These are phyloP conservation scores for Nymphaea thermarum DNA, from an alignment of 164 flowering plant genomes.

Conservation along the genomic window DNA sequence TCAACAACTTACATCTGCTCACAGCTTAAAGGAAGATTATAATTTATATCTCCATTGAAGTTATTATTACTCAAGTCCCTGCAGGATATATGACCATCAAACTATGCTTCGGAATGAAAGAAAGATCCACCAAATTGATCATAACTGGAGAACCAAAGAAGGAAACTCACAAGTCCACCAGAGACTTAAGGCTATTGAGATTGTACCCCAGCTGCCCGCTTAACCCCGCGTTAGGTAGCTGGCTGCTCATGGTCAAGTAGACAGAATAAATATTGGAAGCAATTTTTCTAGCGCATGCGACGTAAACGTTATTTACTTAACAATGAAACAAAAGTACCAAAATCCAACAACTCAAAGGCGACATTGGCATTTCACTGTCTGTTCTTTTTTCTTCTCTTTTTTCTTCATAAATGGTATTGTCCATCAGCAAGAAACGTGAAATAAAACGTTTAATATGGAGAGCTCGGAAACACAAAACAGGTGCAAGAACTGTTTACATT, in stretches of 20 bases:
- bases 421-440: too few relatives aligned
- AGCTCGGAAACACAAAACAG: background rate
- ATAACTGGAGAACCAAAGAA: background rate
- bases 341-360: background rate
- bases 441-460: background rate
- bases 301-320: too few relatives aligned
- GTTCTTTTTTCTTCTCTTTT: too few relatives aligned
- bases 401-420: too few relatives aligned
- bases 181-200: conserved; percentile 37
- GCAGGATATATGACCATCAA: background rate
- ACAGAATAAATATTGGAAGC: background rate
- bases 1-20: conserved; percentile 37
- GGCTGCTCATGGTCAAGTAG: conserved; percentile 26
- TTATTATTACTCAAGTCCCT: conserved; percentile 45
- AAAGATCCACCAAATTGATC: background rate
- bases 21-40: conserved; percentile 62
- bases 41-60: conserved; percentile 53
- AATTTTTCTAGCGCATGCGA: background rate
- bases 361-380: background rate
- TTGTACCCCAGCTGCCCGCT: conserved; percentile 56
- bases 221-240: conserved; percentile 56
- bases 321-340: background rate
- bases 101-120: background rate
- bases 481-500: conserved; percentile 25
- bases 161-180: conserved; percentile 50